phyloP scores from a whole-genome alignment of 106 monocot genomes.

The Platanthera guangdongensis region DNA sequence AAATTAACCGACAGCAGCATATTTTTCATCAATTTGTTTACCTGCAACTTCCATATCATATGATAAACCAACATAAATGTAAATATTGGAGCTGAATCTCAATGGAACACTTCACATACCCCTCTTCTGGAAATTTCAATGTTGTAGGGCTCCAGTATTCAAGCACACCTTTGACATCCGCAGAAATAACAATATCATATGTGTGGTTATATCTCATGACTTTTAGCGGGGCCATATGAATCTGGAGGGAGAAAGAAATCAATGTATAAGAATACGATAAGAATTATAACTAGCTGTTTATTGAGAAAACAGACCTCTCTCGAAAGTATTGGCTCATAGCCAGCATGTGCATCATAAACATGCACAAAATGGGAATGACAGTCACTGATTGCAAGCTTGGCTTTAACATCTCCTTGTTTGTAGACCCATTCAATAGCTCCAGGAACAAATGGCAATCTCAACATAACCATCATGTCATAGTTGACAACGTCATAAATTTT shows the following conservation, averaged over 20 bases:
- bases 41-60: not conserved
- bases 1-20: not conserved
- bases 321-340: slow-evolving; percentile 76
- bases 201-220: slow-evolving; percentile 76
- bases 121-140: slow-evolving; percentile 72
- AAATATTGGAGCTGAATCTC: not conserved
- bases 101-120: slow-evolving; percentile 25
- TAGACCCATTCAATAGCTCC: slow-evolving; percentile 86
- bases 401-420: slow-evolving; percentile 82
- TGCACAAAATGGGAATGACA: slow-evolving; percentile 51
- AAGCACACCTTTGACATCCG: slow-evolving; percentile 74
- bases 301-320: slow-evolving; percentile 49
- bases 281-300: not conserved
- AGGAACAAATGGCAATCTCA: slow-evolving; percentile 71
- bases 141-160: slow-evolving; percentile 89
- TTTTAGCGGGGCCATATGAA: slow-evolving; percentile 69
- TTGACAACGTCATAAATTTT: slow-evolving; percentile 99
- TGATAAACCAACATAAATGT: not conserved
- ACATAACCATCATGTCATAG: slow-evolving; percentile 99
- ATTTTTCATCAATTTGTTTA: not conserved
- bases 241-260: slow-evolving; percentile 32
- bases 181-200: slow-evolving; percentile 81
- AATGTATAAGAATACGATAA: not conserved
- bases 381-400: slow-evolving; percentile 88
- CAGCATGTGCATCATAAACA: slow-evolving; percentile 78